Conservation (phyloP, 2,329 filamentous ascomycete genomes). For the Hymenoscyphus linearis region DNA sequence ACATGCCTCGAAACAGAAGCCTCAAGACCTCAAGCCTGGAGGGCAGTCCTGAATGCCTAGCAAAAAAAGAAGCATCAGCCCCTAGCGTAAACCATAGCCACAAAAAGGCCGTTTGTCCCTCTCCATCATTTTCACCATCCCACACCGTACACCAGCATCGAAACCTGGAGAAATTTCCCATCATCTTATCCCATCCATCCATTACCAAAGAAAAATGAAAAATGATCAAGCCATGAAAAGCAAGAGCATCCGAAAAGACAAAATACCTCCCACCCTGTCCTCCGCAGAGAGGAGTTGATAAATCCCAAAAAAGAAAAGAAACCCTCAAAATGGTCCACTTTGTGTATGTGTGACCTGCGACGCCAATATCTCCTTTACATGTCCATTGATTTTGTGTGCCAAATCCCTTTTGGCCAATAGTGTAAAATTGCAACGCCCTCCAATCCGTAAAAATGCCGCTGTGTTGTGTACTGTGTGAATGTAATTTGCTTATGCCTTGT, state of each 20-base stretch:
- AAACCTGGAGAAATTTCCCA: not conserved
- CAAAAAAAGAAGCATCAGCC: not conserved
- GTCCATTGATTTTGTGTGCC: not conserved
- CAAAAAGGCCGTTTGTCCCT: not conserved
- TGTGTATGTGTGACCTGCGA: not conserved
- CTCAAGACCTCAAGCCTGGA: not conserved
- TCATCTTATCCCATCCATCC: not conserved
- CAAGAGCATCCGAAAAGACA: not conserved
- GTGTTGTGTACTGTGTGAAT: not conserved
- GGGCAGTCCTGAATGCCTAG: not conserved
- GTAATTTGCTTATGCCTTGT: conserved; percentile 4
- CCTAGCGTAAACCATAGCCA: not conserved
- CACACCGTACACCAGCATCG: not conserved
- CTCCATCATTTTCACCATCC: not conserved
- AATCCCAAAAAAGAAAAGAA: not conserved
- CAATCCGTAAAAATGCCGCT: conserved; percentile 9
- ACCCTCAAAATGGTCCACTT: not conserved
- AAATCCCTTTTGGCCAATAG: not conserved
- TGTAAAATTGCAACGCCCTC: conserved; percentile 5
- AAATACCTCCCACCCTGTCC: not conserved
- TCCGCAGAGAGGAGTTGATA: not conserved
- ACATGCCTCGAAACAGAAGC: not conserved
- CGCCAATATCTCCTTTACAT: conserved; percentile 8
- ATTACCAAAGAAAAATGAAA: not conserved
- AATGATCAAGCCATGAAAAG: not conserved